Evolutionary conservation across 768 basidiomycete genomes (phyloP).

Genomic region (Russula earlei): DNA sequence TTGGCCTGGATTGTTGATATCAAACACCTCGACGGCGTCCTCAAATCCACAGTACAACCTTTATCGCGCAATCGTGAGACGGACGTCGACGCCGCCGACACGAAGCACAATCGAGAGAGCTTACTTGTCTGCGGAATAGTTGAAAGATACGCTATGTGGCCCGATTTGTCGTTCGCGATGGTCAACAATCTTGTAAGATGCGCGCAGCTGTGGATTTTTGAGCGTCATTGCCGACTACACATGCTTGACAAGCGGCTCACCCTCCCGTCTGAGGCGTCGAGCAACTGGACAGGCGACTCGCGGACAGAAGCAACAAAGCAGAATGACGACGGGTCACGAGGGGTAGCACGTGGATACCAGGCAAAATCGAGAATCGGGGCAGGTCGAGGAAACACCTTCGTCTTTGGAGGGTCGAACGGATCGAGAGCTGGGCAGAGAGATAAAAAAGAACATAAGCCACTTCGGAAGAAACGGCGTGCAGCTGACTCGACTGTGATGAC

Average conservation of each 20-base stretch:
- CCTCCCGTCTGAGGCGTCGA: conserved; percentile 70
- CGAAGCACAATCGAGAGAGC: conserved; percentile 12
- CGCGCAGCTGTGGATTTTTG: conserved; percentile 52
- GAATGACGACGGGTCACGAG: conserved; percentile 48
- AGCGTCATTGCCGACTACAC: neutral
- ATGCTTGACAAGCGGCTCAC: conserved; percentile 34
- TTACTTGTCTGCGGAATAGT: conserved; percentile 55
- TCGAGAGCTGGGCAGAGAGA: neutral
- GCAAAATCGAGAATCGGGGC: conserved; percentile 66
- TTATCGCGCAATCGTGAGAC: neutral
- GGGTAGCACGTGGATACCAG: conserved; percentile 79
- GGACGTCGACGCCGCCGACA: neutral
- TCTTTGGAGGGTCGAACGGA: conserved; percentile 5
- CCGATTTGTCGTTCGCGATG: conserved; percentile 89
- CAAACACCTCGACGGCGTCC: conserved; percentile 79
- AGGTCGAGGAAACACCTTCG: conserved; percentile 37
- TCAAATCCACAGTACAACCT: conserved; percentile 86
- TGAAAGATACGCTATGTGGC: conserved; percentile 78
- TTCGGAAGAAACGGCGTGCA: neutral
- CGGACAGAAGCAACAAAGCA: conserved; percentile 81
- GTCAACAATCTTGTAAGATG: conserved; percentile 87
- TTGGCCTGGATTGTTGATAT: conserved; percentile 62
- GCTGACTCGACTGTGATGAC: conserved; percentile 1
- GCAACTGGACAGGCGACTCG: conserved; percentile 75
- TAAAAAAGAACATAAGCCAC: neutral